Evolutionary conservation across 495 filamentous ascomycete genomes (phyloP).

Genomic region (Astrothelium subdiscretum): DNA sequence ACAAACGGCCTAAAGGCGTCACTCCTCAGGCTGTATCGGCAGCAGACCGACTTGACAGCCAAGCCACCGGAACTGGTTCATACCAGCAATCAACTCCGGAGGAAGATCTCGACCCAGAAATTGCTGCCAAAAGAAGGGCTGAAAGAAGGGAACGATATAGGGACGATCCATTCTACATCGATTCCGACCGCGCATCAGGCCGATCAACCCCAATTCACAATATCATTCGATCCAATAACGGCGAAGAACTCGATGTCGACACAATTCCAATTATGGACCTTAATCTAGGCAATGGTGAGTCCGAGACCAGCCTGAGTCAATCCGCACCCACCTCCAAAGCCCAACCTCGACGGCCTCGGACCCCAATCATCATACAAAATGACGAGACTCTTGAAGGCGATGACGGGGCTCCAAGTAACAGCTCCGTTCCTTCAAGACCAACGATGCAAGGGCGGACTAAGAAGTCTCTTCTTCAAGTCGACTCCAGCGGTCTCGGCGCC

Average conservation of each 20-base stretch:
- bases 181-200: slow-evolving; percentile 38
- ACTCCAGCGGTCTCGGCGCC: slow-evolving; percentile 63
- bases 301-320: slow-evolving; percentile 8
- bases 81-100: slow-evolving; percentile 50
- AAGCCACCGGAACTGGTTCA: slow-evolving; percentile 36
- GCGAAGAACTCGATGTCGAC: slow-evolving; percentile 74
- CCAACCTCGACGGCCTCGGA: slow-evolving; percentile 28
- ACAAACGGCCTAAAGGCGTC: slow-evolving; percentile 31
- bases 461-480: slow-evolving; percentile 62
- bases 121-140: slow-evolving; percentile 47
- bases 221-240: slow-evolving; percentile 54
- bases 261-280: slow-evolving; percentile 91
- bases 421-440: slow-evolving; percentile 18
- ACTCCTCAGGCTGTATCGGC: slow-evolving; percentile 28
- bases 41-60: slow-evolving; percentile 37
- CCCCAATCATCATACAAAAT: slow-evolving; percentile 25
- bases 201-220: slow-evolving; percentile 60
- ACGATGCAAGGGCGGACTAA: slow-evolving; percentile 33
- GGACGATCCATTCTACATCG: slow-evolving; percentile 95
- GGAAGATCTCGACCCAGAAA: slow-evolving; percentile 49
- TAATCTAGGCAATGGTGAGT: slow-evolving; percentile 44
- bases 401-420: slow-evolving; percentile 2
- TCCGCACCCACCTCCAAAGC: slow-evolving; percentile 8
- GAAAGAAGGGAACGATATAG: slow-evolving; percentile 68
- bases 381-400: slow-evolving; percentile 30